Base-by-base conservation (phyloP, 208 protist species). In the Wallacemonas sp. region DNA sequence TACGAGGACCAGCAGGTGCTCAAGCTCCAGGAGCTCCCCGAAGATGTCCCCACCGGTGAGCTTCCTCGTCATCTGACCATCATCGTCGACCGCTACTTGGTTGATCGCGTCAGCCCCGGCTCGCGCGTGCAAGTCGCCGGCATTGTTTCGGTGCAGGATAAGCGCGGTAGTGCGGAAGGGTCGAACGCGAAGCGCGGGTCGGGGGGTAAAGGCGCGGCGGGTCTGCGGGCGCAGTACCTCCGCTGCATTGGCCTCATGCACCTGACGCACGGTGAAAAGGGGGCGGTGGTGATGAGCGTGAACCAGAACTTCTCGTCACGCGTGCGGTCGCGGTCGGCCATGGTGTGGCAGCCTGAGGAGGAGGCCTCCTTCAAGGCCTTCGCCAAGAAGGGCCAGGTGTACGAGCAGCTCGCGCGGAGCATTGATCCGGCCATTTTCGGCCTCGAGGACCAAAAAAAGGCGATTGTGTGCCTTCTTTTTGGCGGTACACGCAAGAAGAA, bases 401-500 rank as follows among this genome's bases (percentile, higher is more conserved):
- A 99, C 77, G 86, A 99, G 57, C 65, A 84, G 32, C 91, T 99
- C 18, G 77, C 94, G 8, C 72, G 77, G 28, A 98, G 97, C 45
- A 89, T 99, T 39, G 98, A 99, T 42, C 99, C 99, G 5, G 97
- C 92, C 67, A 99, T 99, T 61, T 99, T 95, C 85, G 98, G 98
- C 61, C 79, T 99, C 31, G 86, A 97, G 10, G 97, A 99, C 65
- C 90, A 99, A 28, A 99, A 99, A 76, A 82, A 84, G 33, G 79
- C 94, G 70, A 81, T 99, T 89, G 74, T 85, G 97, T 79, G 98
- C 74, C 87, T 99, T 20, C 87, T 99, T 20, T 99, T 99, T 88
- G 98, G 98, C 44, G 99, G 99, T 2, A 96, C 95, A 3, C 79
- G 96, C 3, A 99, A 99, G 81, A 65, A 72, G 44, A 77, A 99